phyloP scores from a whole-genome alignment of 2,329 filamentous ascomycete genomes.

The Samsoniella hepiali region DNA sequence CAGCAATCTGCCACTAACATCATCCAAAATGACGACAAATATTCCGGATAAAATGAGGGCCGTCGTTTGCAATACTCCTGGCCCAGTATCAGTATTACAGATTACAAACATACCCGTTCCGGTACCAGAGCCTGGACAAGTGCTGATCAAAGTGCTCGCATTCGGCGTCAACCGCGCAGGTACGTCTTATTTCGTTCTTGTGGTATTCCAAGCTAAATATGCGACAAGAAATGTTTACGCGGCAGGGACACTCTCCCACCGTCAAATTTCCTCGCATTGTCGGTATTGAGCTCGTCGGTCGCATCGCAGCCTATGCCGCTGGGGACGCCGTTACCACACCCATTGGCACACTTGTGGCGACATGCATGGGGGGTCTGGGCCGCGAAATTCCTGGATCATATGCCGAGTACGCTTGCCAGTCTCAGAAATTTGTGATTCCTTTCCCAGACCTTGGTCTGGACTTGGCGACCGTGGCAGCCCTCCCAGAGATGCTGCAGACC shows the following conservation, averaged over 20 bases:
- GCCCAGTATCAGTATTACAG: background rate
- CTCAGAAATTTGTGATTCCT: background rate
- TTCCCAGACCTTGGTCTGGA: background rate
- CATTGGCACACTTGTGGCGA: background rate
- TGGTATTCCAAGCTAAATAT: background rate
- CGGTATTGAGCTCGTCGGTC: conserved; percentile 7
- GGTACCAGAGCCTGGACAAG: background rate
- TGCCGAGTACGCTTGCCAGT: conserved; percentile 5
- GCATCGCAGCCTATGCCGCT: background rate
- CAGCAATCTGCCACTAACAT: background rate
- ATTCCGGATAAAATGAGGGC: conserved; percentile 1
- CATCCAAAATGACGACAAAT: background rate
- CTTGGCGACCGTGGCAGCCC: conserved; percentile 1
- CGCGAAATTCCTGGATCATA: conserved; percentile 9
- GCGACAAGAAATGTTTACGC: background rate
- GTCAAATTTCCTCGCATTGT: conserved; percentile 4
- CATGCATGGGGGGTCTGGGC: conserved; percentile 9
- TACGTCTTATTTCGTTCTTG: too few relatives aligned
- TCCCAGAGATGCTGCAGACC: conserved; percentile 14
- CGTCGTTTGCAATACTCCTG: background rate
- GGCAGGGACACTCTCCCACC: conserved; percentile 10
- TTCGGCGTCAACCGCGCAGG: conserved; percentile 14
- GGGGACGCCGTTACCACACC: background rate
- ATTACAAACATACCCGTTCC: conserved; percentile 3
- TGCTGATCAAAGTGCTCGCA: conserved; percentile 7